These are phyloP conservation scores for Eremothecium sinecaudum DNA, from an alignment of 1,139 yeast genomes.

Conservation along the genomic window DNA sequence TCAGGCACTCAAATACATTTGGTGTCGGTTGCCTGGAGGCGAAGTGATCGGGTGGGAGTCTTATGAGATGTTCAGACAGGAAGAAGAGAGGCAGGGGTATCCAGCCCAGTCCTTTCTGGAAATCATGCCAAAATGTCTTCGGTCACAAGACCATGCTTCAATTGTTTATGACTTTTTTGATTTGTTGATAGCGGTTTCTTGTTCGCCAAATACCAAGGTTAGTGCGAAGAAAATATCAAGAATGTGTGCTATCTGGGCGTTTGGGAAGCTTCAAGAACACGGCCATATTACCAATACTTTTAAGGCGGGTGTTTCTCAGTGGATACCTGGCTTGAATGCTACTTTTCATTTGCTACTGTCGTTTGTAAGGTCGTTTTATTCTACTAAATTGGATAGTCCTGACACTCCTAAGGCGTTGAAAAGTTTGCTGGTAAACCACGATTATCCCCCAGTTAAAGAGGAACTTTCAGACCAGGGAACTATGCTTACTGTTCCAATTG, in stretches of 20 bases:
- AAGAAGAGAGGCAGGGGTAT: slow-evolving; percentile 54
- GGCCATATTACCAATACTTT: slow-evolving; percentile 36
- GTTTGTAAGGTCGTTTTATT: slow-evolving; percentile 71
- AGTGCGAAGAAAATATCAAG: slow-evolving; percentile 73
- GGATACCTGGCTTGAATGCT: slow-evolving; percentile 82
- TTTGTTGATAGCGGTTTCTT: slow-evolving; percentile 68
- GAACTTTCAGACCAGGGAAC: slow-evolving; percentile 34
- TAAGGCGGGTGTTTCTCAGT: slow-evolving; percentile 61
- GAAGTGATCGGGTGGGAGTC: slow-evolving; percentile 84
- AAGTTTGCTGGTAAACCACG: slow-evolving; percentile 49
- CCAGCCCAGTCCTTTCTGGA: slow-evolving; percentile 69
- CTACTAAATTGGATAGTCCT: slow-evolving; percentile 43
- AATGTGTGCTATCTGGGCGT: slow-evolving; percentile 87
- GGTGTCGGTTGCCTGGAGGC: slow-evolving; percentile 76
- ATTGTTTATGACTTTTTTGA: slow-evolving; percentile 83
- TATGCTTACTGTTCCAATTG: slow-evolving; percentile 53
- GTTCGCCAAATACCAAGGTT: slow-evolving; percentile 67
- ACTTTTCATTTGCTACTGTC: slow-evolving; percentile 71
- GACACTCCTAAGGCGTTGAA: slow-evolving; percentile 58
- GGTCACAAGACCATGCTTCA: slow-evolving; percentile 81
- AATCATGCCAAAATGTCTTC: slow-evolving; percentile 73
- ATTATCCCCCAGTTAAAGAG: slow-evolving; percentile 53
- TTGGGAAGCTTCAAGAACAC: slow-evolving; percentile 34
- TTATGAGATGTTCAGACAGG: slow-evolving; percentile 56
- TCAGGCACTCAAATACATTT: slow-evolving; percentile 66